phyloP scores from a whole-genome alignment of 148 eudicot species.

The Nepenthes gracilis region DNA sequence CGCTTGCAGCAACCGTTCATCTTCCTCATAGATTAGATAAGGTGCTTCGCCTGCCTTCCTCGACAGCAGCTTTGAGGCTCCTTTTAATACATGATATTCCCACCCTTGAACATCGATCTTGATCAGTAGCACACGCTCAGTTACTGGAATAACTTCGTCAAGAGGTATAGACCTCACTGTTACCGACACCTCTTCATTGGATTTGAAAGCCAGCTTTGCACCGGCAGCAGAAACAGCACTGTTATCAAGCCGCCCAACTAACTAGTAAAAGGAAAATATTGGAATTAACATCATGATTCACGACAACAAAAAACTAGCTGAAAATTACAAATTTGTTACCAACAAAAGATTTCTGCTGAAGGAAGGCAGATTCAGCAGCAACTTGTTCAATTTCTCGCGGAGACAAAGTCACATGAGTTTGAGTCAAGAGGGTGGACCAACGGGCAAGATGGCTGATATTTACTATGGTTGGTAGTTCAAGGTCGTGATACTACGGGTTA shows the following conservation, averaged over 20 bases:
- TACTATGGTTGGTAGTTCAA: too few relatives aligned
- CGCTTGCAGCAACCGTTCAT: slow-evolving; percentile 80
- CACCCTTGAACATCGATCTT: slow-evolving; percentile 94
- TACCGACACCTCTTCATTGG: slow-evolving; percentile 78
- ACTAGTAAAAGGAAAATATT: slow-evolving; percentile 23
- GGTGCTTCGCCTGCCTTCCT: slow-evolving; percentile 80
- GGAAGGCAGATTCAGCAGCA: too few relatives aligned
- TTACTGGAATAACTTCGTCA: slow-evolving; percentile 46
- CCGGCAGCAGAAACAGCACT: slow-evolving; percentile 91
- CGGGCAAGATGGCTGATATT: too few relatives aligned
- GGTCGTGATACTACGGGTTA: too few relatives aligned
- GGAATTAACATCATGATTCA: slow-evolving; percentile 1
- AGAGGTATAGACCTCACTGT: slow-evolving; percentile 76
- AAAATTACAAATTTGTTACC: too few relatives aligned
- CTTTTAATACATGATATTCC: slow-evolving; percentile 90
- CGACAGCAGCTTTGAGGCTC: slow-evolving; percentile 70
- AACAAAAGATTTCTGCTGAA: too few relatives aligned
- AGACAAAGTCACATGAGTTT: neutral
- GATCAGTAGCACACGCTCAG: slow-evolving; percentile 49
- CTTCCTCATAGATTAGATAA: slow-evolving; percentile 89
- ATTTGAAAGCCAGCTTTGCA: slow-evolving; percentile 87
- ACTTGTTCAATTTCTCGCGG: too few relatives aligned
- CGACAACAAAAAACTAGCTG: neutral
- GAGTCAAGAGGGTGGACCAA: too few relatives aligned
- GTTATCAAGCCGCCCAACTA: slow-evolving; percentile 90